Evolutionary conservation across 2,329 filamentous ascomycete genomes (phyloP).

Genomic region (Alternaria alternata): DNA sequence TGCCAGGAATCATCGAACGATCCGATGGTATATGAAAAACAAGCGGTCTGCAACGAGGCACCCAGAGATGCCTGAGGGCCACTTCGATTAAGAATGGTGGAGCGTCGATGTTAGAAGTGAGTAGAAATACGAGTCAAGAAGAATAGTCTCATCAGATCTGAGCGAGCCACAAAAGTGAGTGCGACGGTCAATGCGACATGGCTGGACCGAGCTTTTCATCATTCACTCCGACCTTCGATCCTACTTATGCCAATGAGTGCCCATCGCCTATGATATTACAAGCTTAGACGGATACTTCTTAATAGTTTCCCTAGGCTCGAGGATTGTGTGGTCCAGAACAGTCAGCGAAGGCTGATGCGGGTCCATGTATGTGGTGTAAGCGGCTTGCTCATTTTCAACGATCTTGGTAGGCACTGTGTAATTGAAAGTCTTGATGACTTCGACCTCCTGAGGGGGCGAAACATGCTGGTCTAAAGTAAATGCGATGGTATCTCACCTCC

Average conservation of each 20-base stretch:
- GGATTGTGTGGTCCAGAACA: not conserved
- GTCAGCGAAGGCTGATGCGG: not conserved
- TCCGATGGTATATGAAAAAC: not conserved
- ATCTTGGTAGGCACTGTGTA: not conserved
- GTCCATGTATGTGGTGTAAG: not conserved
- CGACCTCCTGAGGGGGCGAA: not conserved
- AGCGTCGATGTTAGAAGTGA: not conserved
- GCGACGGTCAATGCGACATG: not conserved
- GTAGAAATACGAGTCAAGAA: not conserved
- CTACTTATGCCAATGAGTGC: not conserved
- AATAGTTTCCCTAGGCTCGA: not conserved
- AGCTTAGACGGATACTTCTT: not conserved
- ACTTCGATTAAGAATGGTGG: not conserved
- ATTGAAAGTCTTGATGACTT: not conserved
- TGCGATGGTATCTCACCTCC: no score
- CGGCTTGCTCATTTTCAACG: not conserved
- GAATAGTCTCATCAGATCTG: not conserved
- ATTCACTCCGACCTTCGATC: not conserved
- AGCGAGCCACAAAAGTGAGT: not conserved
- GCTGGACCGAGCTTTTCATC: conserved; percentile 8
- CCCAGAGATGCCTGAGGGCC: not conserved
- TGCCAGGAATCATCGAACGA: not conserved
- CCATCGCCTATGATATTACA: not conserved
- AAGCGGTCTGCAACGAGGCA: not conserved
- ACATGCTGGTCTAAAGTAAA: no score